These are phyloP conservation scores for Clonostachys rhizophaga DNA, from an alignment of 2,329 filamentous ascomycete genomes.

Conservation along the genomic window DNA sequence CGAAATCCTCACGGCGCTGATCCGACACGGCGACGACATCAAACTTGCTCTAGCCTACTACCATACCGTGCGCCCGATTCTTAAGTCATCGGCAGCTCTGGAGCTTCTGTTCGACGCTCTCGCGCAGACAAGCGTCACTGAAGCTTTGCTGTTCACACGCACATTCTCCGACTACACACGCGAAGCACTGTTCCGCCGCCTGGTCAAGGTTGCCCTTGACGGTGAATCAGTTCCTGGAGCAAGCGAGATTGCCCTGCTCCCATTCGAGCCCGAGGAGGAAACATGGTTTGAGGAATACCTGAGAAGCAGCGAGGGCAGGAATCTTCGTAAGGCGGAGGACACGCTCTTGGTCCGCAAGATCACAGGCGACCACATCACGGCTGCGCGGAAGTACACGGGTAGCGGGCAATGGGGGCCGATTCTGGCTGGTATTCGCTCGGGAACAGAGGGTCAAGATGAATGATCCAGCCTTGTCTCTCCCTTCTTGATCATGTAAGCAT, in stretches of 20 bases:
- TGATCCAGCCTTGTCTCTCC: background rate
- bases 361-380: constrained; percentile 55
- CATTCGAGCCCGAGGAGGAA: constrained; percentile 68
- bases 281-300: constrained; percentile 69
- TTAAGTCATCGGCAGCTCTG: constrained; percentile 59
- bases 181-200: constrained; percentile 59
- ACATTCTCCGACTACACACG: constrained; percentile 58
- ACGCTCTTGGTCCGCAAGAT: constrained; percentile 71
- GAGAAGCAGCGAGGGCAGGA: constrained; percentile 58
- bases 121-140: constrained; percentile 60
- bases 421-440: constrained; percentile 45
- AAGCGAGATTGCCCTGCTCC: constrained; percentile 67
- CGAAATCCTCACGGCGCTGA: constrained; percentile 69
- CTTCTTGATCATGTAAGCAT: background rate
- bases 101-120: constrained; percentile 67
- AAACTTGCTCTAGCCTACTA: constrained; percentile 73
- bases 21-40: constrained; percentile 57
- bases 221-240: constrained; percentile 26
- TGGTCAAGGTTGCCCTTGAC: constrained; percentile 56
- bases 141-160: constrained; percentile 71
- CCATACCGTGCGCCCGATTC: constrained; percentile 66
- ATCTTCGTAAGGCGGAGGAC: constrained; percentile 62
- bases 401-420: constrained; percentile 43
- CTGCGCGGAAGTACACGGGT: constrained; percentile 35
- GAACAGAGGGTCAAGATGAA: constrained; percentile 25